Base-by-base conservation (phyloP, 73 alveolate species). In the Uronychia binucleata region DNA sequence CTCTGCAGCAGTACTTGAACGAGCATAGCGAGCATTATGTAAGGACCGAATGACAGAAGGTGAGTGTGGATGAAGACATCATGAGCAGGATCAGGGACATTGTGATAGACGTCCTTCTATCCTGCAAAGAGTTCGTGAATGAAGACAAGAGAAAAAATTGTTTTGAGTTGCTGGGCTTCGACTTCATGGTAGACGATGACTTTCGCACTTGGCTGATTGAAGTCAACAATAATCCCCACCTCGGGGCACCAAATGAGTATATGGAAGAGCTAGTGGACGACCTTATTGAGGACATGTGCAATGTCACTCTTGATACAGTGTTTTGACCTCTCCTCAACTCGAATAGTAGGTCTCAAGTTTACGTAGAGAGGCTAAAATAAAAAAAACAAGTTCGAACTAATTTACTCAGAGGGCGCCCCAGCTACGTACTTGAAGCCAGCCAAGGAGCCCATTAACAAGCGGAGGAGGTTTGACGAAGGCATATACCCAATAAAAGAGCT, bases 151-250 rank as follows among this genome's bases (percentile, higher is more conserved):
- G 98, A 88, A 91, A 86, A 90, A 81, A 93, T 74, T 87, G 97
- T 58, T 88, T 95, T 90, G 96, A 95, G 60, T 83, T 95, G 19
- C 93, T 95, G 33, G 98, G 98, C 1, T 95, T 89, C 85, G 98
- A 95, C 90, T 95, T 95, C 89, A 95, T 95, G 98, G 85, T 95
- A 76, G 98, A 95, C 88, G 94, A 91, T 58, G 77, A 92, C 77
- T 89, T 88, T 32, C 88, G 82, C 57, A 89, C 97, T 31, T 95
- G 95, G 95, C 83, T 95, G 58, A 94, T 95, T 80, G 99, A 95
- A 86, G 95, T 95, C 13, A 95, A 95, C 81, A 95, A 98, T 26
- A 95, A 95, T 89, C 99, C 99, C 1, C 94, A 98, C 58, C 81
- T 94, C 13, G 99, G 93, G 88, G 92, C 84, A 74, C 80, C 94